Evolutionary conservation across 768 basidiomycete species (phyloP), one percentile per base, ranked within the genome.

Genomic region (Russula sp.): DNA sequence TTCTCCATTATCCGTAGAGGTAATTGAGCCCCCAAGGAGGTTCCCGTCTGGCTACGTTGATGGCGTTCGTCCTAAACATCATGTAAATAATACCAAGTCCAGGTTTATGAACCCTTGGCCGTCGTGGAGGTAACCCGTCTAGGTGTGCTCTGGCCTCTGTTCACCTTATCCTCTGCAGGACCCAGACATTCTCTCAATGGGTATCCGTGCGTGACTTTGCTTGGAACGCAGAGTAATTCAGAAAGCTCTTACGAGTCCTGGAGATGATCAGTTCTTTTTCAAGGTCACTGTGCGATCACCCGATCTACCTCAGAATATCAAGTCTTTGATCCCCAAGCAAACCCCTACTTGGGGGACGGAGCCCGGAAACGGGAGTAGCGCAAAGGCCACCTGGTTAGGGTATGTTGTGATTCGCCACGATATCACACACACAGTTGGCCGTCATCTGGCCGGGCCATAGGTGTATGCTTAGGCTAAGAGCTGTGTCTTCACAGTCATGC

Each of bases 401-500:
- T 66, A 44, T 18, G 42, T 44, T 7, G 42, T 18, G 10, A 37
- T 37, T 10, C 16, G 18, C 42, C 14, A 42, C 10, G 40, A 40
- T 18, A 37, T 18, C 42, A 44, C 14, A 6, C 3, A 16, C 7
- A 2, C 42, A 18, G 5, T 44, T 44, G 42, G 42, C 42, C 18
- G 42, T 18, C 42, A 16, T 7, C 42, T 27, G 27, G 35, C 34
- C 37, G 8, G 9, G 4, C 16, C 11, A 40, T 40, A 13, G 39
- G 39, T 40, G 4, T 13, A 40, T 40, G 39, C 39, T 40, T 6
- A 18, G 22, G 48, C 22, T 50, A 27, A 49, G 27, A 6, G 13
- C 42, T n/a, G 37, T n/a, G 10, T 50, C 37, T 31, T 49, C 31
- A 39, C 44, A 72, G 71, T 11, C 78, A 79, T 52, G 78, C 78